A percentile compares a stretch with the other conserved stretches of the same genome.
Evolutionary conservation across 176 grass and related monocot genomes (phyloP).

Genomic region (Secale cereale): DNA sequence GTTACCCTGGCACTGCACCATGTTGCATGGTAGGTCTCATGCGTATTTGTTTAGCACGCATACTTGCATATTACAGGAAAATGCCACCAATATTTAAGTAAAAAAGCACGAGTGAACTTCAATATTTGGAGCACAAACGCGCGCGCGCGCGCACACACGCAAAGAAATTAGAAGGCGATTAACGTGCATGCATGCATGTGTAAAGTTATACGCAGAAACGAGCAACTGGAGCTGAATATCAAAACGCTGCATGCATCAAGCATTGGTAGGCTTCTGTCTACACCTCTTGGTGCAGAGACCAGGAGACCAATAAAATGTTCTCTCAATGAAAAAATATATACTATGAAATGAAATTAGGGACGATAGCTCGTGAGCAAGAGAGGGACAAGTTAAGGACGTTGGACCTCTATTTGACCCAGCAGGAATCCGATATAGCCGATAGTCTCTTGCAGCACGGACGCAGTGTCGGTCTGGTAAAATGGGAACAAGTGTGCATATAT

Average conservation of each 20-base stretch:
- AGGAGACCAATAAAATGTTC: too few relatives aligned
- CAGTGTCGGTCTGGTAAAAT: slow-evolving; percentile 75
- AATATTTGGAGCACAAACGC: too few relatives aligned
- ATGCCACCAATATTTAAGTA: neutral
- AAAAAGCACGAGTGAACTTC: neutral
- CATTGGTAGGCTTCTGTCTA: too few relatives aligned
- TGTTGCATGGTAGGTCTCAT: neutral
- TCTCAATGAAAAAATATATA: too few relatives aligned
- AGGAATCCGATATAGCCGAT: slow-evolving; percentile 85
- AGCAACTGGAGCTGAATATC: too few relatives aligned
- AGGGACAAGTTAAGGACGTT: slow-evolving; percentile 6
- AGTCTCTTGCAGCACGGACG: slow-evolving; percentile 83
- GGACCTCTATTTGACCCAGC: slow-evolving; percentile 69
- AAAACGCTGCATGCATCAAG: neutral
- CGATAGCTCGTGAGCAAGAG: neutral
- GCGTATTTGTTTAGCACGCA: neutral
- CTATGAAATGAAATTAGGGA: neutral
- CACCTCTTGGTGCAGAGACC: too few relatives aligned
- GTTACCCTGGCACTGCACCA: neutral
- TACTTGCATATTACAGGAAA: neutral
- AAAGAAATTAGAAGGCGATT: too few relatives aligned
- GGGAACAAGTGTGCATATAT: slow-evolving; percentile 15
- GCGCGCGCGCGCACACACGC: too few relatives aligned
- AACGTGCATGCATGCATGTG: too few relatives aligned
- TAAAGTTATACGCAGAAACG: too few relatives aligned